phyloP scores from a whole-genome alignment of 164 flowering plant species.

The Cinnamomum micranthum region DNA sequence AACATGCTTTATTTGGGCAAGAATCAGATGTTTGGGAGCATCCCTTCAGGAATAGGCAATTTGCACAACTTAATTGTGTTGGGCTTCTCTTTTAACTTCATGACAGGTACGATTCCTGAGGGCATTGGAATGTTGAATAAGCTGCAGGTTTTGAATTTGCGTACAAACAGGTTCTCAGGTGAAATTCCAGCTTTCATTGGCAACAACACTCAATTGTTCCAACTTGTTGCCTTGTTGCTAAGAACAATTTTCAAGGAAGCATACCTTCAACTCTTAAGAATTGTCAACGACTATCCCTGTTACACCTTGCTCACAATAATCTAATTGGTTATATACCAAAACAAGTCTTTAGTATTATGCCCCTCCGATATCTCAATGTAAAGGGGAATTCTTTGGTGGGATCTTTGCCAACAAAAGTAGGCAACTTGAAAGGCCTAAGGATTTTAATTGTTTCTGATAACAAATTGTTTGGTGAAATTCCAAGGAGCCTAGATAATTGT shows the following conservation, averaged over 20 bases:
- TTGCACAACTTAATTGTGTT: slow-evolving; percentile 27
- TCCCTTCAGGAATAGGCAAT: slow-evolving; percentile 39
- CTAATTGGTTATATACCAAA: not conserved
- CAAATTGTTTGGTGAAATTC: slow-evolving; percentile 7
- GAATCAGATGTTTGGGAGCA: slow-evolving; percentile 30
- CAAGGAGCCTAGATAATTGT: slow-evolving; percentile 5
- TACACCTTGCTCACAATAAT: not conserved
- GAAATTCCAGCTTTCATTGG: slow-evolving; percentile 13
- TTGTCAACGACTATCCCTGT: not conserved
- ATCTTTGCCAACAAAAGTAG: not conserved
- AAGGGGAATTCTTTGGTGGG: not conserved
- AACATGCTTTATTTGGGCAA: slow-evolving; percentile 20
- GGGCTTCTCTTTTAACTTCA: slow-evolving; percentile 18
- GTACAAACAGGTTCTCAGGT: slow-evolving; percentile 10
- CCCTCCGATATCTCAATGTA: not conserved
- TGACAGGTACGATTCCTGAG: slow-evolving; percentile 20
- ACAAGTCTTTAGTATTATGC: not conserved
- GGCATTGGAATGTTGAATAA: slow-evolving; percentile 23
- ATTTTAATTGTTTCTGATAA: not conserved
- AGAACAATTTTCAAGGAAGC: slow-evolving; percentile 8
- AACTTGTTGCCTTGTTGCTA: not conserved
- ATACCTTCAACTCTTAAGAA: slow-evolving; percentile 12
- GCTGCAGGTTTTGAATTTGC: not conserved
- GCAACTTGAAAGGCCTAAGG: not conserved
- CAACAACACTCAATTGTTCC: not conserved